Conservation (phyloP, 768 basidiomycete species). For the Lyophyllum atratum region DNA sequence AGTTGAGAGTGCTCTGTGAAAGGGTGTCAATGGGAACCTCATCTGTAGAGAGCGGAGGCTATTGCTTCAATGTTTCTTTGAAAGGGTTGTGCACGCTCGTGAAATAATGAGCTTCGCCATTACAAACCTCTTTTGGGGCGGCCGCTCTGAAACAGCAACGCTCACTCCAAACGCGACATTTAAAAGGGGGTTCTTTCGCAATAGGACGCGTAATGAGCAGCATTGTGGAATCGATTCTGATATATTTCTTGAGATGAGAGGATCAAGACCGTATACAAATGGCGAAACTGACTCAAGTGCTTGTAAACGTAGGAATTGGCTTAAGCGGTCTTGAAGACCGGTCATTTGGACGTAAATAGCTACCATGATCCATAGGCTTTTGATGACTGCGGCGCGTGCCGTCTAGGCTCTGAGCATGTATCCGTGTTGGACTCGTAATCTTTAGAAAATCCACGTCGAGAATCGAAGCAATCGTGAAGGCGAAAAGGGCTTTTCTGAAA, state of each 20-base stretch:
- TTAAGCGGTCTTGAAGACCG: neutral
- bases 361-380: neutral
- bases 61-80: too few relatives aligned
- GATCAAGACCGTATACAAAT: neutral
- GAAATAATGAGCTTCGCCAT: too few relatives aligned
- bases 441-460: neutral
- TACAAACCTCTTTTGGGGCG: too few relatives aligned
- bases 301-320: neutral
- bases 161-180: too few relatives aligned
- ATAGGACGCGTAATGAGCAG: neutral
- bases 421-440: neutral
- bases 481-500: neutral
- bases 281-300: slow-evolving; percentile 9
- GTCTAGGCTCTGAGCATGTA: neutral
- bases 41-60: too few relatives aligned
- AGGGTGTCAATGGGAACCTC: too few relatives aligned
- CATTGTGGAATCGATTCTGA: neutral
- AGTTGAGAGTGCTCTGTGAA: too few relatives aligned
- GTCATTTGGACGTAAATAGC: neutral
- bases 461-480: neutral
- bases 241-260: slow-evolving; percentile 7
- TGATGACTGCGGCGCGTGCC: neutral
- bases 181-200: too few relatives aligned
- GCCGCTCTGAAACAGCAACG: too few relatives aligned
- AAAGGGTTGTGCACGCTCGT: too few relatives aligned